Evolutionary conservation across 345 rosid species (phyloP).

Genomic region (Physaria fendleri): DNA sequence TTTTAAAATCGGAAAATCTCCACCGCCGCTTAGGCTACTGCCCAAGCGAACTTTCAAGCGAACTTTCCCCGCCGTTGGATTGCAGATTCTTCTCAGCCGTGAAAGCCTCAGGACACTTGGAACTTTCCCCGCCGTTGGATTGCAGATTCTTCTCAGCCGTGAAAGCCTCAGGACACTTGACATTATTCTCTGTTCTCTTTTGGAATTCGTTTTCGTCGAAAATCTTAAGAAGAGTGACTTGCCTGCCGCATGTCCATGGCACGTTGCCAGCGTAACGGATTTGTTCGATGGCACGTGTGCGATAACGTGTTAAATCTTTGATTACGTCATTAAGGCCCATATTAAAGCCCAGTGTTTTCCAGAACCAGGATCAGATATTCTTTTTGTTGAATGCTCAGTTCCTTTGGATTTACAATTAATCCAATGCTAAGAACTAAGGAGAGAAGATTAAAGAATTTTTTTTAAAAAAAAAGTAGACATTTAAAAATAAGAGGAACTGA

Average conservation of each 20-base stretch:
- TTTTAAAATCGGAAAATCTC: conserved; percentile 37
- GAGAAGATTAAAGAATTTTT: too few relatives aligned
- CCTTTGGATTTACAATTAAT: too few relatives aligned
- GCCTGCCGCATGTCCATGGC: not conserved
- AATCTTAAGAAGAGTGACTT: not conserved
- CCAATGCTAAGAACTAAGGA: too few relatives aligned
- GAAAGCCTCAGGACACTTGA: not conserved
- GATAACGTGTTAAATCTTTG: conserved; percentile 1
- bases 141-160: conserved; percentile 6
- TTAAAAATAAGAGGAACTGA: too few relatives aligned
- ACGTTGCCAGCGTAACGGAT: not conserved
- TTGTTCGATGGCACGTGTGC: not conserved
- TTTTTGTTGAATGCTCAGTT: too few relatives aligned
- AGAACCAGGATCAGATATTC: too few relatives aligned
- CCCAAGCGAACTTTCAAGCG: too few relatives aligned
- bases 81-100: conserved; percentile 11
- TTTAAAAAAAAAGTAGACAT: too few relatives aligned
- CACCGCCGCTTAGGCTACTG: conserved; percentile 21
- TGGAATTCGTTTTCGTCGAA: not conserved
- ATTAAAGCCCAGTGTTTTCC: not conserved
- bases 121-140: conserved; percentile 15
- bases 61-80: conserved; percentile 15
- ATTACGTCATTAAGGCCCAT: not conserved
- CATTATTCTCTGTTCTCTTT: conserved; percentile 7
- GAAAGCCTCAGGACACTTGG: too few relatives aligned